phyloP scores from a whole-genome alignment of 2,329 filamentous ascomycete genomes.

The Bisporella sp. region DNA sequence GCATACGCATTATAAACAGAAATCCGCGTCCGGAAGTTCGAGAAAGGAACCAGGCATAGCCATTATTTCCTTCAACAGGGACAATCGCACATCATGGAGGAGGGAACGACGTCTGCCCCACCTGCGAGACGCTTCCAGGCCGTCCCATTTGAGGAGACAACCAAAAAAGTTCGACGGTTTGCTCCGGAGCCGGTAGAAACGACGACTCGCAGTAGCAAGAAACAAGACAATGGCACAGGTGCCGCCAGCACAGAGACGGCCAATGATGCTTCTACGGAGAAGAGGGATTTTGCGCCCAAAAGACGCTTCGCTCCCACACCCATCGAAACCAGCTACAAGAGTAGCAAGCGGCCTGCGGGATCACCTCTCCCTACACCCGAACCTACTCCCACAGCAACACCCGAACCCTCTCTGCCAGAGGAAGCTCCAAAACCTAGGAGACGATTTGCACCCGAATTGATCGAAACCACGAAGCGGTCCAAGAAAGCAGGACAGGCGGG shows the following conservation, averaged over 20 bases:
- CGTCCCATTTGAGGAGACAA: conserved; percentile 28
- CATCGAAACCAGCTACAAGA: conserved; percentile 64
- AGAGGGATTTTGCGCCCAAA: conserved; percentile 30
- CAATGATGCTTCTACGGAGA: conserved; percentile 18
- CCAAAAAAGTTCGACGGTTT: conserved; percentile 30
- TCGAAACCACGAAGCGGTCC: conserved; percentile 71
- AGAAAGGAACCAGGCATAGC: too few species aligned
- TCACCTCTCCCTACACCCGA: conserved; percentile 43
- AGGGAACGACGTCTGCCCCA: conserved; percentile 22
- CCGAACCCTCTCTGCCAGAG: conserved; percentile 24
- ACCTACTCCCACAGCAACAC: conserved; percentile 47
- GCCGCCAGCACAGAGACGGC: neutral
- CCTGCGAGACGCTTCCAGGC: conserved; percentile 24
- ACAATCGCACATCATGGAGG: conserved; percentile 13
- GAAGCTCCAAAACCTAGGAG: conserved; percentile 30
- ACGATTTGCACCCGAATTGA: conserved; percentile 69
- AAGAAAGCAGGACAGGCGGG: conserved; percentile 58
- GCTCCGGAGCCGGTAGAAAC: conserved; percentile 37
- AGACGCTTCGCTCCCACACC: conserved; percentile 62
- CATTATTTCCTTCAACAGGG: too few species aligned
- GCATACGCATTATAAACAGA: too few species aligned
- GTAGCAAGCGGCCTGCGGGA: conserved; percentile 38
- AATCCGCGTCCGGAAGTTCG: too few species aligned
- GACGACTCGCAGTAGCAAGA: conserved; percentile 31
- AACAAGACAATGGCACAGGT: conserved; percentile 13